Conservation (phyloP, 2,329 filamentous ascomycete genomes). For the Nigrospora osmanthi region DNA sequence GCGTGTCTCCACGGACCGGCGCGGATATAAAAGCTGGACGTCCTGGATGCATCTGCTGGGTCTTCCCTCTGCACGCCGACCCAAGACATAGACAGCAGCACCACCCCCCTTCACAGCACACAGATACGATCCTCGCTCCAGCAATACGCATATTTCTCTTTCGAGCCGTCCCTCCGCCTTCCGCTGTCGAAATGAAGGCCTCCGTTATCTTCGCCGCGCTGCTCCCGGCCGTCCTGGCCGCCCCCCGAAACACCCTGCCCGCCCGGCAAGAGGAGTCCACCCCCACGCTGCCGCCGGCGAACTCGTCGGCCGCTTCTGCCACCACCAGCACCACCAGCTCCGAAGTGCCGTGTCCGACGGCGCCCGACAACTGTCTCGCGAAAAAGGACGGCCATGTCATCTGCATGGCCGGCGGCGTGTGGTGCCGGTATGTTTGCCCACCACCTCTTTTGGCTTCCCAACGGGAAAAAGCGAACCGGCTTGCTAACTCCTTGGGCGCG, state of each 20-base stretch:
- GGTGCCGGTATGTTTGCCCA: neutral
- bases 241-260: neutral
- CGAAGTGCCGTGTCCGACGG: conserved; percentile 1
- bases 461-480: too few relatives aligned
- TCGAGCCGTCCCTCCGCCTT: neutral
- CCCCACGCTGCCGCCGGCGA: neutral
- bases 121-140: neutral
- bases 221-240: neutral
- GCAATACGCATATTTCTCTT: neutral
- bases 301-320: neutral
- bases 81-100: neutral
- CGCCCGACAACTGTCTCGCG: neutral
- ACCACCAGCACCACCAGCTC: neutral
- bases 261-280: neutral
- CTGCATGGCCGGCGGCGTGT: neutral
- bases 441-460: too few relatives aligned
- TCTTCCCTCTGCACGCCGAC: neutral
- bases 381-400: neutral
- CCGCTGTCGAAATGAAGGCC: neutral
- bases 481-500: too few relatives aligned
- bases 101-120: too few relatives aligned
- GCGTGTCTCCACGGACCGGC: neutral
- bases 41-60: neutral
- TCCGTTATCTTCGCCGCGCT: neutral
- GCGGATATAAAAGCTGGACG: neutral